Conservation (phyloP, 1,284 basidiomycete genomes). For the Sphagnurus paluster region DNA sequence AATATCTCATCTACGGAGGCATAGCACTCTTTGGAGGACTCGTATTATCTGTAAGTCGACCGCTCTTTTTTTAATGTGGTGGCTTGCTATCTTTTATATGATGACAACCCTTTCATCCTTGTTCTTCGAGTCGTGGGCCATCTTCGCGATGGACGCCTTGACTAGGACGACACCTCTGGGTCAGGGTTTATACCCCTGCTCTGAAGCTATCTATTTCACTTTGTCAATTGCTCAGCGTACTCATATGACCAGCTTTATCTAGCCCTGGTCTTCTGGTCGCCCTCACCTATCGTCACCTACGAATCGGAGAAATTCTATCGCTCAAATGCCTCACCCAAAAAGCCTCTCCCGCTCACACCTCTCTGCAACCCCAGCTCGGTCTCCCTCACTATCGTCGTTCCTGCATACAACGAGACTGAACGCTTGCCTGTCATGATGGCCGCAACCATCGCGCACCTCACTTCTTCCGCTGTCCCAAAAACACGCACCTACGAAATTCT, state of each 20-base stretch:
- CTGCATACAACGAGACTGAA: constrained; percentile 87
- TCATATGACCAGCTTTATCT: constrained; percentile 53
- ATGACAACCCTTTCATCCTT: constrained; percentile 84
- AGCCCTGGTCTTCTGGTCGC: constrained; percentile 66
- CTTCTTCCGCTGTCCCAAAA: constrained; percentile 30
- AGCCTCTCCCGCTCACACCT: constrained; percentile 50
- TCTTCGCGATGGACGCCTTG: constrained; percentile 50
- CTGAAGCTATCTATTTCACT: constrained; percentile 31
- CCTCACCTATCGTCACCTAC: constrained; percentile 59
- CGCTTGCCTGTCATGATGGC: constrained; percentile 83
- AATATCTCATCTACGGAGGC: constrained; percentile 36
- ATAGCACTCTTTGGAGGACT: constrained; percentile 29
- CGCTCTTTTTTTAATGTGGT: not conserved
- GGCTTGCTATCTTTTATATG: constrained; percentile 28
- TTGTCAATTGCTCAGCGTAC: constrained; percentile 4
- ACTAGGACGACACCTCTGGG: constrained; percentile 63
- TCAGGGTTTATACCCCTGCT: constrained; percentile 39
- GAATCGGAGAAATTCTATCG: constrained; percentile 69
- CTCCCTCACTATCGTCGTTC: constrained; percentile 81
- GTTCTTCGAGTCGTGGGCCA: constrained; percentile 80
- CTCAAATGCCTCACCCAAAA: constrained; percentile 48
- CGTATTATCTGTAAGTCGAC: constrained; percentile 36
- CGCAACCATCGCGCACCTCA: constrained; percentile 66
- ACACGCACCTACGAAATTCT: constrained; percentile 73
- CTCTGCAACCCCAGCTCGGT: constrained; percentile 54